A percentile compares a stretch with the other conserved stretches of the same genome.
phyloP scores from a whole-genome alignment of 2,329 filamentous ascomycete genomes.

The Diplodia mutila region DNA sequence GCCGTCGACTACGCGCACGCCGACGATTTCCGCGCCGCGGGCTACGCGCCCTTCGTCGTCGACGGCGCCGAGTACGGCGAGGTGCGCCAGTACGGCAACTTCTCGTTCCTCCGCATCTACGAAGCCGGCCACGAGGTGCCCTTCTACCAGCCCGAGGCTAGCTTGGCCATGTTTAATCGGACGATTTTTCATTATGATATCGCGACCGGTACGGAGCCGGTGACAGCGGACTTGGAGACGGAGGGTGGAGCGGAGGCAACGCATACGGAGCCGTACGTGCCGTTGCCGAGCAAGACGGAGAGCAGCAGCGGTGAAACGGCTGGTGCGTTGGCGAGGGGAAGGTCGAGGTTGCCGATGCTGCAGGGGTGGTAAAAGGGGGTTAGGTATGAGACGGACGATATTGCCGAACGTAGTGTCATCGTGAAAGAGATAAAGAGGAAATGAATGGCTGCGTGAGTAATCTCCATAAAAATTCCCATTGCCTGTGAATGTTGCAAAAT shows the following conservation, averaged over 20 bases:
- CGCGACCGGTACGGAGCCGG: constrained; percentile 39
- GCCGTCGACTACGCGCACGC: constrained; percentile 43
- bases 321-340: not conserved
- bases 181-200: constrained; percentile 43
- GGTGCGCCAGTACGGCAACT: constrained; percentile 45
- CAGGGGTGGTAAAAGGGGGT: not conserved
- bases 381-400: too few relatives aligned
- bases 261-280: constrained; percentile 44
- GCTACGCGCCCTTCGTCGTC: constrained; percentile 42
- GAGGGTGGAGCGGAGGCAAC: constrained; percentile 43
- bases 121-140: constrained; percentile 49
- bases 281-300: constrained; percentile 35
- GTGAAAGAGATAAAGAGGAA: not conserved
- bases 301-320: not conserved
- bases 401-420: not conserved
- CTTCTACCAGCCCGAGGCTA: constrained; percentile 46
- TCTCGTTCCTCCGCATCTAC: constrained; percentile 45
- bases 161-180: constrained; percentile 44
- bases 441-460: too few relatives aligned
- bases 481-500: too few relatives aligned
- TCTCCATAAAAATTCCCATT: too few relatives aligned
- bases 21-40: constrained; percentile 34
- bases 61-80: constrained; percentile 47
- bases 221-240: constrained; percentile 41
- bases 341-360: constrained; percentile 17